Conservation (phyloP, 768 basidiomycete species). For the Leucocoprinus leucothites region DNA sequence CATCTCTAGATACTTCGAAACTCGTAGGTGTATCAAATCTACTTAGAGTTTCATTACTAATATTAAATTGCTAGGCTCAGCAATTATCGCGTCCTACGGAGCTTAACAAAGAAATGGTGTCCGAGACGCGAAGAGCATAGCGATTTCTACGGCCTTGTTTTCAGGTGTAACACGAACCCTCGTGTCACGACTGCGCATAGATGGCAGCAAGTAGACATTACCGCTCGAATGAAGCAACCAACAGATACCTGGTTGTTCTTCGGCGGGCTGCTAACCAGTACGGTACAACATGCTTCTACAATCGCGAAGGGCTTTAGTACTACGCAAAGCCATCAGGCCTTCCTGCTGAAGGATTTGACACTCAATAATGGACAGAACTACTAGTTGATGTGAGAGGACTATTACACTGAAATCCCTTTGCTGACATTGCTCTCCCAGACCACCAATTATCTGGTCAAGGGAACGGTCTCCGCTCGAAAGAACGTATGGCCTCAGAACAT, state of each 20-base stretch:
- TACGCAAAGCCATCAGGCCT: slow-evolving; percentile 78
- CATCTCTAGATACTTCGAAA: slow-evolving; percentile 48
- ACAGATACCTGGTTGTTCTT: slow-evolving; percentile 44
- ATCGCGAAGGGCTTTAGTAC: slow-evolving; percentile 79
- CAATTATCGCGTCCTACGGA: slow-evolving; percentile 66
- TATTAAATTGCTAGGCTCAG: slow-evolving; percentile 40
- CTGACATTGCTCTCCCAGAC: slow-evolving; percentile 40
- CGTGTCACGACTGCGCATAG: slow-evolving; percentile 74
- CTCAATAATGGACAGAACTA: slow-evolving; percentile 64
- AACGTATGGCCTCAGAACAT: slow-evolving; percentile 75
- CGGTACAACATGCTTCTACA: slow-evolving; percentile 70
- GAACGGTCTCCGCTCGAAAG: slow-evolving; percentile 68
- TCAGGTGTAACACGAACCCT: slow-evolving; percentile 79
- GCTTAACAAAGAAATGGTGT: slow-evolving; percentile 73
- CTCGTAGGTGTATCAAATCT: slow-evolving; percentile 39
- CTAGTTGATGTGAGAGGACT: slow-evolving; percentile 50
- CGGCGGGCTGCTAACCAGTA: neutral
- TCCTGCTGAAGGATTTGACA: slow-evolving; percentile 63
- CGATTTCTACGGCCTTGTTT: slow-evolving; percentile 67
- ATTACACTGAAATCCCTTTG: neutral
- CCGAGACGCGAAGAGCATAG: slow-evolving; percentile 82
- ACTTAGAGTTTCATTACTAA: no score
- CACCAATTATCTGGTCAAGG: slow-evolving; percentile 62
- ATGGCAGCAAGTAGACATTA: slow-evolving; percentile 65
- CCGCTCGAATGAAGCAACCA: slow-evolving; percentile 54